Evolutionary conservation across 768 basidiomycete genomes (phyloP).

Genomic region (Boletales sp.): DNA sequence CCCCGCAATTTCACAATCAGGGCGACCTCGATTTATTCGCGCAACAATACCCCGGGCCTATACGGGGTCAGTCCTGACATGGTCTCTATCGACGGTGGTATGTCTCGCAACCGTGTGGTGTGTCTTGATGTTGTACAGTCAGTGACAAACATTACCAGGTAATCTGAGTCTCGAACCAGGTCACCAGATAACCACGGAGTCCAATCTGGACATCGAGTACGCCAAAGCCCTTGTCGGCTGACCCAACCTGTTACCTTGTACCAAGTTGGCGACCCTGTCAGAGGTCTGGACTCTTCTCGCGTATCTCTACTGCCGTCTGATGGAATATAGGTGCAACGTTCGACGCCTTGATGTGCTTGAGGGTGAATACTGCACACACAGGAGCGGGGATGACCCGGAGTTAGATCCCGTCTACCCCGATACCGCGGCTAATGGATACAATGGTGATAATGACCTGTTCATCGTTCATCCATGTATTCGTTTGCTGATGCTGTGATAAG

Average conservation of each 20-base stretch:
- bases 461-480: neutral
- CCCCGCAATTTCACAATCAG: slow-evolving; percentile 45
- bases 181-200: too few relatives aligned
- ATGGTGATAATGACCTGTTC: slow-evolving; percentile 24
- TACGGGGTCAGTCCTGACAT: slow-evolving; percentile 23
- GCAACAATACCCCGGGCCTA: slow-evolving; percentile 29
- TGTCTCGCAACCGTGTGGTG: too few relatives aligned
- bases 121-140: neutral
- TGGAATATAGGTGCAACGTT: slow-evolving; percentile 36
- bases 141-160: slow-evolving; percentile 32
- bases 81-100: slow-evolving; percentile 43
- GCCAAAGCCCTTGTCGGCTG: slow-evolving; percentile 45
- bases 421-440: slow-evolving; percentile 33
- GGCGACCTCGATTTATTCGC: slow-evolving; percentile 48
- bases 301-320: slow-evolving; percentile 2
- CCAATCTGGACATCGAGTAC: slow-evolving; percentile 71
- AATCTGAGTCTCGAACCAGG: slow-evolving; percentile 41
- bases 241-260: slow-evolving; percentile 35
- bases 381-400: slow-evolving; percentile 35
- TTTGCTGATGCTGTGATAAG: slow-evolving; percentile 8
- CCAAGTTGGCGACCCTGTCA: slow-evolving; percentile 38
- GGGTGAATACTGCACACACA: slow-evolving; percentile 34
- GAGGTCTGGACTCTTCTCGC: slow-evolving; percentile 19
- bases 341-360: slow-evolving; percentile 45
- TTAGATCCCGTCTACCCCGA: slow-evolving; percentile 44